Evolutionary conservation across 768 basidiomycete genomes (phyloP), one percentile per base, ranked within the genome.

Genomic region (Xerocomellus amylosporus): DNA sequence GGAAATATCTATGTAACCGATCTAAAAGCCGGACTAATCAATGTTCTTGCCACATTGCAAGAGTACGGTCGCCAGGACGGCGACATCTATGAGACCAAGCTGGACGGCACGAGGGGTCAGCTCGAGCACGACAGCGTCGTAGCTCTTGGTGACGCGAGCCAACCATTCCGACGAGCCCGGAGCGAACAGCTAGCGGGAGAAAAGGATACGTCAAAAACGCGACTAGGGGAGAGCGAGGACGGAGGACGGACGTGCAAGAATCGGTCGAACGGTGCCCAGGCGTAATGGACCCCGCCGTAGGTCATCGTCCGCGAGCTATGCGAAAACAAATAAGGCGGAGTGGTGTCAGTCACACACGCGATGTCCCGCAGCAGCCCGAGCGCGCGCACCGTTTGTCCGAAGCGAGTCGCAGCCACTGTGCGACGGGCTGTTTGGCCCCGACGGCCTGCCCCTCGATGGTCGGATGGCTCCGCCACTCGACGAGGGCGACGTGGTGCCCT

Each of bases 11-110:
- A 36, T 10, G 3, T 15, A 34, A 34, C 33, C 14, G 5, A 20
- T 17, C 14, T 6, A 13, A 2, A 22, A 17, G 14, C 42, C 12
- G 7, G 2, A 5, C 46, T 68, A 87, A 58, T 86, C 86, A 22
- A 88, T 81, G 67, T 74, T 81, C 51, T 77, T 79, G n/a, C 86
- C 86, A 46, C 75, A 83, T 54, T 80, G 81, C 41, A 87, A 71
- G 22, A 87, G 71, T 6, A 81, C 60, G 0, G 30, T 30, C 30
- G 30, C 30, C 10, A 81, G 73, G 26, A 86, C 63, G 53, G 74
- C 68, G 8, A 74, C 64, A 22, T 86, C 80, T 5, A 85, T 71
- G 17, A 88, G 75, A 15, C 77, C 78, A 8, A 77, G 71, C 52
- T 82, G 77, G 31, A 86, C 69, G 14, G 81, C 83, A 41, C 81